phyloP scores from a whole-genome alignment of 768 basidiomycete species.

The Russula lepida region DNA sequence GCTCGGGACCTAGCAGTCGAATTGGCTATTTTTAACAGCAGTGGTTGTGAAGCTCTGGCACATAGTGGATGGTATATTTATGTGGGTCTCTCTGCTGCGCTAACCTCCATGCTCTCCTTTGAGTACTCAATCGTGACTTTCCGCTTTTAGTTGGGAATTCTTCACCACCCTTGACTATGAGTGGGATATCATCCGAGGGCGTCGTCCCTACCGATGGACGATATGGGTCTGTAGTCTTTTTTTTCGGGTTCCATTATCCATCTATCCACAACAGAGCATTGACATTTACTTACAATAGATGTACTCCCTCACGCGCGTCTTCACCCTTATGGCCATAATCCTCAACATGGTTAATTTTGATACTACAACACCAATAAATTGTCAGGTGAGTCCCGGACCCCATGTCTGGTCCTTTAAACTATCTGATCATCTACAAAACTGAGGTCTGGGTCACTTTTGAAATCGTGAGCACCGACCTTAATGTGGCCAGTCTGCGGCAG shows the following conservation, averaged over 20 bases:
- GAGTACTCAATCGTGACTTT: neutral
- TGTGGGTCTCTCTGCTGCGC: neutral
- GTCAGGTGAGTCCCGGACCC: neutral
- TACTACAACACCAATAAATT: neutral
- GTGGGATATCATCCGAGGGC: neutral
- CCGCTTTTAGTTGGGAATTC: neutral
- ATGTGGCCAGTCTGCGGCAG: neutral
- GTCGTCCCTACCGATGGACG: neutral
- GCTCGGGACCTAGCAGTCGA: neutral
- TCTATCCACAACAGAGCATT: neutral
- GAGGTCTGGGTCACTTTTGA: neutral
- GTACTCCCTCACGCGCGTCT: slow-evolving; percentile 1
- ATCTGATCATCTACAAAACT: neutral
- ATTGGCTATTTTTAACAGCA: neutral
- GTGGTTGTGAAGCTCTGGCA: slow-evolving; percentile 6
- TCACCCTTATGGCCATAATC: neutral
- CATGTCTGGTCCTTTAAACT: no score
- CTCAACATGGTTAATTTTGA: neutral
- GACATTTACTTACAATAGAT: neutral
- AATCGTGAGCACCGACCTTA: neutral
- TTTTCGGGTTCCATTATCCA: neutral
- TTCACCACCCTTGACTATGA: neutral
- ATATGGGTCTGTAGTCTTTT: neutral
- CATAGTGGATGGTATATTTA: neutral
- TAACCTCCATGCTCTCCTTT: neutral